A percentile compares a stretch with the other conserved stretches of the same genome.
phyloP scores from a whole-genome alignment of 140 eudicot genomes.

The Oenanthe javanica region DNA sequence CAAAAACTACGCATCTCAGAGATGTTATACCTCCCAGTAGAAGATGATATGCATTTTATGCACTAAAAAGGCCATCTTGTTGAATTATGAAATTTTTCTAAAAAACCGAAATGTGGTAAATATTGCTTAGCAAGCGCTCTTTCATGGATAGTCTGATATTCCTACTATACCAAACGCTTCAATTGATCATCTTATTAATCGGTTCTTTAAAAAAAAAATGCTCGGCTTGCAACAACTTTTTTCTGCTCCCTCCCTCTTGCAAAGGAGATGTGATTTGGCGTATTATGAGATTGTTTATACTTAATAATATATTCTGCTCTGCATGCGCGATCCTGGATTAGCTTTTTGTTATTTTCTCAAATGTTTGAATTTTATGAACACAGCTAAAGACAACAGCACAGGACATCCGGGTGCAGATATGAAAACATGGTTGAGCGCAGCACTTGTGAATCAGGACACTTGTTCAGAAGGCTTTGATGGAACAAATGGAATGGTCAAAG shows the following conservation, averaged over 20 bases:
- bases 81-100: no score
- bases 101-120: no score
- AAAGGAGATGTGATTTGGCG: background rate
- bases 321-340: background rate
- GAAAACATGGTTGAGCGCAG: conserved; percentile 81
- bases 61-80: no score
- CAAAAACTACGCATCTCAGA: no score
- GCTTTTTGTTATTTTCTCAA: background rate
- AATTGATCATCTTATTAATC: background rate
- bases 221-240: background rate
- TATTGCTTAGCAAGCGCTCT: background rate
- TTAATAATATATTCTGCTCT: background rate
- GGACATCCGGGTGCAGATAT: conserved; percentile 57
- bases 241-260: background rate
- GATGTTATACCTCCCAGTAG: no score
- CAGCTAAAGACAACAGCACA: conserved; percentile 53
- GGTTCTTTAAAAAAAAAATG: background rate
- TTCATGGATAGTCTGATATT: background rate
- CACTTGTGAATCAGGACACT: conserved; percentile 74
- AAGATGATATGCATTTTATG: no score
- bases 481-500: conserved; percentile 39
- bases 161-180: background rate
- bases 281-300: background rate
- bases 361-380: background rate
- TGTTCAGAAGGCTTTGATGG: conserved; percentile 87